Evolutionary conservation across 345 rosid species (phyloP), one percentile per base, ranked within the genome.

Genomic region (Hirschfeldia incana): DNA sequence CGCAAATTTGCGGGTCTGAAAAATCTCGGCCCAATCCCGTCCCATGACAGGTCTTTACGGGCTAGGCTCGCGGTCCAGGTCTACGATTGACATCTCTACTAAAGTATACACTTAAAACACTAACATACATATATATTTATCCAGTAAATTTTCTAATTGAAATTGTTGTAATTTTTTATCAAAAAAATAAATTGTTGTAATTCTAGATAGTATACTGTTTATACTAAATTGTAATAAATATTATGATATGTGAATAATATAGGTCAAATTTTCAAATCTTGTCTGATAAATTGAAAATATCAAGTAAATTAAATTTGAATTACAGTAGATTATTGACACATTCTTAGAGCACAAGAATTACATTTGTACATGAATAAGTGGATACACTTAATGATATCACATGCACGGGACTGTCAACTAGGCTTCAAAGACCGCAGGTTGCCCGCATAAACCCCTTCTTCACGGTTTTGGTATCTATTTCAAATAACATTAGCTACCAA

Each of bases 361-460:
- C 76, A 72, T 72, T n/a, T 72, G 59, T 72, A 28, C 76, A 39
- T 39, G 28, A 61, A n/a, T 11, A 28, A 34, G 49, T 60, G 66
- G 66, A 37, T 59, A 39, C 12, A 72, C 36, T 70, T 57, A 9
- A 59, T 17, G n/a, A 4, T 36, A 59, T 37, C 37, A 71, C 75
- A 71, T 71, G 66, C 16, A 57, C 33, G 49, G 21, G 30, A 17
- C 55, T 70, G 65, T 57, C 65, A 13, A 71, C 55, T 36, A 58
- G 65, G 21, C 65, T 57, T 34, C 74, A 37, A 16, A 17, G 49
- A 17, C 74, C 51, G 49, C 17, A 55, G 53, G 36, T 72, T 39
- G 67, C n/a, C 21, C 21, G 28, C 27, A 37, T 60, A 72, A n/a
- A 28, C 65, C 36, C 73, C 55, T 72, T 36, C 44, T 65, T 65